These are phyloP conservation scores for Blastomyces parvus DNA, from an alignment of 2,329 filamentous ascomycete species.

Conservation along the genomic window DNA sequence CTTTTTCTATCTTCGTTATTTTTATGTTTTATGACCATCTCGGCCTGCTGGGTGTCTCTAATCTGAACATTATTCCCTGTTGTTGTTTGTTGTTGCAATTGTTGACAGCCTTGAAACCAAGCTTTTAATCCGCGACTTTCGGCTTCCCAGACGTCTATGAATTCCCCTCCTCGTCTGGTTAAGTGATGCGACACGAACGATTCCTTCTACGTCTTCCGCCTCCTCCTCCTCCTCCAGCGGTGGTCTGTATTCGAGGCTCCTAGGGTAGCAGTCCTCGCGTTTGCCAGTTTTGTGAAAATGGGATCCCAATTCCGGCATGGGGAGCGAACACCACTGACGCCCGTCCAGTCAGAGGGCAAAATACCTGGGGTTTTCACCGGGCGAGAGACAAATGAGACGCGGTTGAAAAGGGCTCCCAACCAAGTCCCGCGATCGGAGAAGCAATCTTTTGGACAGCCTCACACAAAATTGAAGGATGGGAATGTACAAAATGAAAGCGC, in stretches of 20 bases:
- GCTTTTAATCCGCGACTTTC: neutral
- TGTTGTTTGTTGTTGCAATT: constrained; percentile 1
- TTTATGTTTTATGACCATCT: neutral
- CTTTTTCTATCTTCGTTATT: neutral
- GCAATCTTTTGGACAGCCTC: constrained; percentile 28
- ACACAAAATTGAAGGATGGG: constrained; percentile 31
- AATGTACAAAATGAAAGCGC: constrained; percentile 24
- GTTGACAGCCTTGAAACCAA: constrained; percentile 7
- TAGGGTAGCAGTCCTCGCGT: neutral
- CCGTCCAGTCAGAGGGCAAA: constrained; percentile 7
- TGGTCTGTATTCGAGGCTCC: neutral
- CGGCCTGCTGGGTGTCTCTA: neutral
- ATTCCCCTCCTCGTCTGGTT: neutral
- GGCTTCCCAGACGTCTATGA: neutral
- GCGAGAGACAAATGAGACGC: neutral
- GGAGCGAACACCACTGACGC: neutral
- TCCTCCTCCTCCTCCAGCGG: neutral
- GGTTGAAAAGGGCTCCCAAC: neutral
- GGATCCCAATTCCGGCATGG: neutral
- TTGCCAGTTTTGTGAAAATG: constrained; percentile 1
- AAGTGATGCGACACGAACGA: constrained; percentile 8
- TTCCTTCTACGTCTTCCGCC: neutral
- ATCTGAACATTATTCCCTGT: neutral
- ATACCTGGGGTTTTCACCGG: neutral
- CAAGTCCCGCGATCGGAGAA: constrained; percentile 19